These are phyloP conservation scores for Phytophthora tentaculata DNA, from an alignment of 352 stramenopile species.

Conservation along the genomic window DNA sequence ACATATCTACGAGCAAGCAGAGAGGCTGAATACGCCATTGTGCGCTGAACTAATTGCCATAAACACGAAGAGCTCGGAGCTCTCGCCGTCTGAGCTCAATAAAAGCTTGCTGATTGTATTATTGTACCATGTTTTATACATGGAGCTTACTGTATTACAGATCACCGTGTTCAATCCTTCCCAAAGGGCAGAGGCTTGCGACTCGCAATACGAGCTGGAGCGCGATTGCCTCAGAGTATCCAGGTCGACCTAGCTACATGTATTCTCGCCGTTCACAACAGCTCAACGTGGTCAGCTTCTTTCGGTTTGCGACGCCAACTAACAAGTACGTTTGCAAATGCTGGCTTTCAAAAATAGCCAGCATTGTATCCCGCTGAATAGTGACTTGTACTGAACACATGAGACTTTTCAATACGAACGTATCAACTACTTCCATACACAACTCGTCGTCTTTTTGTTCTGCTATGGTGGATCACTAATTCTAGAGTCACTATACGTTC, in stretches of 20 bases:
- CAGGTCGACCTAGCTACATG: not conserved
- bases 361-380: slow-evolving; percentile 19
- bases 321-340: not conserved
- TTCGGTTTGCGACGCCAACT: slow-evolving; percentile 4
- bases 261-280: slow-evolving; percentile 14
- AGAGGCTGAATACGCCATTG: slow-evolving; percentile 9
- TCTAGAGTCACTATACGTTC: slow-evolving; percentile 11
- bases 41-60: slow-evolving; percentile 18
- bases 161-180: slow-evolving; percentile 24
- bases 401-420: slow-evolving; percentile 22
- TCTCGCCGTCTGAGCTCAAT: too few relatives aligned
- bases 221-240: slow-evolving; percentile 12
- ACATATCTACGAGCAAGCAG: not conserved
- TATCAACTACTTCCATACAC: slow-evolving; percentile 9
- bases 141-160: slow-evolving; percentile 24
- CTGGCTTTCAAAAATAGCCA: slow-evolving; percentile 13
- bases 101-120: too few relatives aligned
- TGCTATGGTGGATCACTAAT: slow-evolving; percentile 13
- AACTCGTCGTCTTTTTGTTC: not conserved
- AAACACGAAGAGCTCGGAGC: too few relatives aligned
- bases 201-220: not conserved
- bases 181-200: slow-evolving; percentile 21
- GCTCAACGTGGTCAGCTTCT: slow-evolving; percentile 18
- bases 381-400: not conserved
- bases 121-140: too few relatives aligned